Evolutionary conservation across 225 moss, liverwort and hornwort species (phyloP), one percentile per base, ranked within the genome.

Genomic region (Marchantia paleacea): DNA sequence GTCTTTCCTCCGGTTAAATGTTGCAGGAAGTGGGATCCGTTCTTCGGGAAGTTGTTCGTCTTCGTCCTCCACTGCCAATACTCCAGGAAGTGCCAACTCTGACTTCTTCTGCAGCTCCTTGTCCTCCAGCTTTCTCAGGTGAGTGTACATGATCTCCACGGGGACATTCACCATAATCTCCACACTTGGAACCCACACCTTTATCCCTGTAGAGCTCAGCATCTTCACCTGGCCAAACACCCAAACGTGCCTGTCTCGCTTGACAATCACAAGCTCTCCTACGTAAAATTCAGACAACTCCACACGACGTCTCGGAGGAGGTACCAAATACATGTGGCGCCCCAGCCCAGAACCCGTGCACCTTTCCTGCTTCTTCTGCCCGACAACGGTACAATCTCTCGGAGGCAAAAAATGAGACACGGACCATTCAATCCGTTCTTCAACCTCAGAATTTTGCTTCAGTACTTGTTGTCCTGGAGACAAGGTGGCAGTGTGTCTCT

Each of bases 191-290:
- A 91, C 83, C 89, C 89, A 91, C 54, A 88, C 85, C 4, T 76
- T 72, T 25, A 94, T 10, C 0, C 92, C 94, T 66, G 84, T 85
- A 10, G 24, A 15, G 4, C 86, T 82, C 31, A 92, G 76, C 26
- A 69, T 78, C 6, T 78, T 79, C 16, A 92, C 82, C 0, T 77
- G 55, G 10, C 90, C 94, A 7, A 79, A 77, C 49, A 86, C 53
- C 94, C 94, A 94, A 80, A 84, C 81, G 25, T 85, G 75, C 76
- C 80, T 85, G 26, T 87, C 90, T 74, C 85, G 87, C 58, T 81
- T 81, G 39, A 92, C 86, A 78, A 92, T 82, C 3, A 94, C 91
- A 51, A 76, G 73, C 66, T 94, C 92, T 8, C 89, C 89, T 3
- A 80, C 83, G 0, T 16, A 82, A 8, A 85, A 90, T 2, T 84